Evolutionary conservation across 495 filamentous ascomycete species (phyloP), one percentile per base, ranked within the genome.

Genomic region (Xylaria sp.): DNA sequence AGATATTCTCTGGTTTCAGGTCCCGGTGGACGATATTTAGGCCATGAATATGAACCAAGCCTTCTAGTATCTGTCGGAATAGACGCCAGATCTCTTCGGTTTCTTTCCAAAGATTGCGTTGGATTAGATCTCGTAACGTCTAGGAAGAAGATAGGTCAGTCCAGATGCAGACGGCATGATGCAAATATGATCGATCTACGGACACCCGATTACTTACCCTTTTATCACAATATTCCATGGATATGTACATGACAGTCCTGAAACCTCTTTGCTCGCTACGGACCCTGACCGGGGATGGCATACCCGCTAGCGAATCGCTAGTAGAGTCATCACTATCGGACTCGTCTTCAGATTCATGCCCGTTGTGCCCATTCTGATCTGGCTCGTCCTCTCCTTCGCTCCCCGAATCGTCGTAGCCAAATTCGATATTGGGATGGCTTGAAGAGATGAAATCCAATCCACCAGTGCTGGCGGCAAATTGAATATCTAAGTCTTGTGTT

Each of bases 1-100:
- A 99, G 59, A 99, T 89, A 72, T 99, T 99, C 75, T 99, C 97
- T 0, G 96, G 96, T 76, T 98, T 98, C n/a, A 99, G 85, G 79
- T 99, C 96, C 1, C 96, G 91, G 76, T 99, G 96, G 26, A 99
- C 95, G 73, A 99, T 97, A 55, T 93, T 94, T 66, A 96, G 85
- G 43, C 90, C 86, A 77, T 99, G 96, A 57, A 99, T 94, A 80
- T 99, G 94, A 46, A 87, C 91, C 19, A 99, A 80, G 0, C 96
- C 96, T 81, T 98, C 94, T 3, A 98, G 84, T 15, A 97, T 91
- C 78, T 98, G 97, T 14, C 96, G 89, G 73, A 97, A 94, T 9
- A 97, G 81, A 43, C 94, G 90, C 97, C 97, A 99, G 11, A 89
- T 84, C 69, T 97, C 91, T 41, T 94, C 90, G 6, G 83, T 80